Conservation (phyloP, 2,329 filamentous ascomycete genomes). For the Stromatinia cepivora region DNA sequence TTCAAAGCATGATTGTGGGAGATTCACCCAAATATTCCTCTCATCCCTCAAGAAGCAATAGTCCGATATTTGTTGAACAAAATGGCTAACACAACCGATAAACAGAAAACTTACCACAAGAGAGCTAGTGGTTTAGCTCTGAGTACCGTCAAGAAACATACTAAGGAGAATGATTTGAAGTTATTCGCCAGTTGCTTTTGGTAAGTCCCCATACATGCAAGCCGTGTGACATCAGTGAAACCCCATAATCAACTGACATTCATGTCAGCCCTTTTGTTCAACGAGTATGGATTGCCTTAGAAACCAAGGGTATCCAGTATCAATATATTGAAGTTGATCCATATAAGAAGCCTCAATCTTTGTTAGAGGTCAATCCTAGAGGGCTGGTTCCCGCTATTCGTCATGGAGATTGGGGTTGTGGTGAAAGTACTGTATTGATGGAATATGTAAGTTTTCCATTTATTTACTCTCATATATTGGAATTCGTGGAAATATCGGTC, state of each 20-base stretch:
- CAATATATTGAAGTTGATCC: constrained; percentile 87
- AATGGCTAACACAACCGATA: constrained; percentile 43
- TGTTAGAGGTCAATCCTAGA: constrained; percentile 74
- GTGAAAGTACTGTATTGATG: constrained; percentile 78
- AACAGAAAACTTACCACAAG: constrained; percentile 70
- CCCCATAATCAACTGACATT: constrained; percentile 23
- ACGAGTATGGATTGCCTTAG: constrained; percentile 84
- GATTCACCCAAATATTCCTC: not conserved
- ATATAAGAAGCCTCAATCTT: constrained; percentile 67
- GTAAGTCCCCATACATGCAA: constrained; percentile 47
- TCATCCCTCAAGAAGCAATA: not conserved
- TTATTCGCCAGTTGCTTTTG: constrained; percentile 84
- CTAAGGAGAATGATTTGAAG: constrained; percentile 70
- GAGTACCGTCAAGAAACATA: constrained; percentile 67
- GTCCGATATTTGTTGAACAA: constrained; percentile 46
- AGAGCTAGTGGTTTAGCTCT: constrained; percentile 71
- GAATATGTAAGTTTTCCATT: constrained; percentile 66
- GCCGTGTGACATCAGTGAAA: constrained; percentile 27
- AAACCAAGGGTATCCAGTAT: constrained; percentile 74
- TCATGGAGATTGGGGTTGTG: constrained; percentile 78
- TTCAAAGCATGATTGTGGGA: not conserved
- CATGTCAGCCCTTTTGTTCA: constrained; percentile 70
- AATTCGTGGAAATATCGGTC: not conserved
- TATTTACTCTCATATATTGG: not conserved
- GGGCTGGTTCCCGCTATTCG: constrained; percentile 75